A percentile compares a stretch with the other conserved stretches of the same genome.
Evolutionary conservation across 768 basidiomycete genomes (phyloP).

Genomic region (Chalciporus chontae): DNA sequence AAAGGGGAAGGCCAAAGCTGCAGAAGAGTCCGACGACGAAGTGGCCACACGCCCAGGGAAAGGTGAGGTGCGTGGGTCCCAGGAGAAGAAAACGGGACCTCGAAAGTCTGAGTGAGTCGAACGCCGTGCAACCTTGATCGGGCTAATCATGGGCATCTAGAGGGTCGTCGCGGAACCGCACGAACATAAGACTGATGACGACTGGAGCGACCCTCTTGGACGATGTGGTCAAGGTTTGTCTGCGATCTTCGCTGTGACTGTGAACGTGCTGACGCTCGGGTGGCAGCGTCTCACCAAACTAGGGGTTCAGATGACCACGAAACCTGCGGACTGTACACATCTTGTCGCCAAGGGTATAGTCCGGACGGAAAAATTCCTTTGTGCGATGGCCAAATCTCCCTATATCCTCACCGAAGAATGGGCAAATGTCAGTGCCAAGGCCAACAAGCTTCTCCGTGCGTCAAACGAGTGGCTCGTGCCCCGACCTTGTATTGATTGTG

Average conservation of each 20-base stretch:
- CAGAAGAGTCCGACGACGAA: conserved; percentile 7
- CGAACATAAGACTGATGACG: conserved; percentile 54
- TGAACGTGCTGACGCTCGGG: background rate
- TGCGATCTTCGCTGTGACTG: background rate
- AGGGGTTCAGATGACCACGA: conserved; percentile 61
- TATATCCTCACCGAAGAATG: conserved; percentile 65
- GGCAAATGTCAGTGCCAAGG: conserved; percentile 57
- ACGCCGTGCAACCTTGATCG: background rate
- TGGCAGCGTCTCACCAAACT: conserved; percentile 56
- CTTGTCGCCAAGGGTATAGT: conserved; percentile 65
- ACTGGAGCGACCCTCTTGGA: conserved; percentile 62
- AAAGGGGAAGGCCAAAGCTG: conserved; percentile 5
- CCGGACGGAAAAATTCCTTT: conserved; percentile 86
- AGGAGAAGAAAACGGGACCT: conserved; percentile 11
- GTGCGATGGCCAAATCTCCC: conserved; percentile 63
- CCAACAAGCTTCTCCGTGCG: conserved; percentile 62
- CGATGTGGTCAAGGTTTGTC: conserved; percentile 54
- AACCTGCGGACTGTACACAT: conserved; percentile 72
- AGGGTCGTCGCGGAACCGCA: conserved; percentile 1
- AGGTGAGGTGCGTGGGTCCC: background rate
- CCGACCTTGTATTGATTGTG: background rate
- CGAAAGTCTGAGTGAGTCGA: conserved; percentile 4
- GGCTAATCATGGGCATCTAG: background rate
- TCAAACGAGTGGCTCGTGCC: conserved; percentile 8
- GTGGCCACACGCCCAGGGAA: background rate